A percentile compares a stretch with the other conserved stretches of the same genome.
These are phyloP conservation scores for Talaromyces proteolyticus DNA, from an alignment of 495 filamentous ascomycete genomes.

Conservation along the genomic window DNA sequence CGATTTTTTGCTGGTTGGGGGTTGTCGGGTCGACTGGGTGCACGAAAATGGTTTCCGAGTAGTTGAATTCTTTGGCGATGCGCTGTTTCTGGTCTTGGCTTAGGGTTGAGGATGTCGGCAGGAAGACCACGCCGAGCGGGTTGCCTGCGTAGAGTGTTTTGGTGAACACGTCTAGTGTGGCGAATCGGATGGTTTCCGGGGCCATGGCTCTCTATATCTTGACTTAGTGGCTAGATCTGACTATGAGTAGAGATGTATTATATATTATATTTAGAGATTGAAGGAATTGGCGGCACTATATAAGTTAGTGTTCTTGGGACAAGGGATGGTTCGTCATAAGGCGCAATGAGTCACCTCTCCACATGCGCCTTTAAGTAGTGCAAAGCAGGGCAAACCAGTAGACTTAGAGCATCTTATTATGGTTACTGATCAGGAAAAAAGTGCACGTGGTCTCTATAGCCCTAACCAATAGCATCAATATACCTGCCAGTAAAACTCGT, in stretches of 20 bases:
- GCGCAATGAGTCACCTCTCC: background rate
- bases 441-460: too few species aligned
- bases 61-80: conserved; percentile 76
- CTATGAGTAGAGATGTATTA: background rate
- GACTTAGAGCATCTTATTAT: too few species aligned
- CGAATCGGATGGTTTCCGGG: conserved; percentile 12
- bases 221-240: background rate
- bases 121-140: conserved; percentile 35
- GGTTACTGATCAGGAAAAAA: too few species aligned
- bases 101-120: conserved; percentile 21
- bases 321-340: background rate
- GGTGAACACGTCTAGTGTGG: conserved; percentile 41
- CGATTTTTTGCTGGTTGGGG: conserved; percentile 31
- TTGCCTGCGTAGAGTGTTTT: conserved; percentile 31
- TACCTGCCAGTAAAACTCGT: too few species aligned
- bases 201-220: background rate
- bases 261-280: too few species aligned
- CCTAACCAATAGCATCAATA: too few species aligned
- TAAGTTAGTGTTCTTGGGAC: background rate
- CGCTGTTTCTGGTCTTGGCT: conserved; percentile 35
- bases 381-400: too few species aligned
- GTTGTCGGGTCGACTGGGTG: conserved; percentile 24
- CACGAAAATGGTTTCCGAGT: conserved; percentile 79
- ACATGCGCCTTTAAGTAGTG: too few species aligned
- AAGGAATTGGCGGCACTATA: too few species aligned